A percentile compares a stretch with the other conserved stretches of the same genome.
Conservation (phyloP, 495 filamentous ascomycete species). For the Xylaria venustula region DNA sequence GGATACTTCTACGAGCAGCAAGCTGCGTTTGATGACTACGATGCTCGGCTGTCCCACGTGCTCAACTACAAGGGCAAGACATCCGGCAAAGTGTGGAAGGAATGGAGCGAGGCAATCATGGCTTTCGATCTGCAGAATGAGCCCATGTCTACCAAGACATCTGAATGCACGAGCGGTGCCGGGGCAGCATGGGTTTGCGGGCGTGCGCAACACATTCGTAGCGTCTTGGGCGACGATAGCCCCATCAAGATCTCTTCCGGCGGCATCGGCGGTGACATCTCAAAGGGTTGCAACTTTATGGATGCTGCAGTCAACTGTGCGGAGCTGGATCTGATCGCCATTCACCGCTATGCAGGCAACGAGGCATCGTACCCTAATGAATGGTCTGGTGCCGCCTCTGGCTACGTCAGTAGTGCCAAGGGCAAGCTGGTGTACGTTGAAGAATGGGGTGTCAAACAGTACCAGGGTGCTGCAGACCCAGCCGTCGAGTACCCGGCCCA, state of each 20-base stretch:
- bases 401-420: conserved; percentile 16
- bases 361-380: conserved; percentile 14
- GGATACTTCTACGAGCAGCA: conserved; percentile 31
- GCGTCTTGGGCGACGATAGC: conserved; percentile 15
- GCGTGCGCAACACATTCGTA: conserved; percentile 24
- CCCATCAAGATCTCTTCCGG: conserved; percentile 28
- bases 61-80: conserved; percentile 30
- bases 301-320: conserved; percentile 20
- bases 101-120: conserved; percentile 36
- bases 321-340: conserved; percentile 25
- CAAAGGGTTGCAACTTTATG: conserved; percentile 23
- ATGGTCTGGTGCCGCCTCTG: conserved; percentile 14
- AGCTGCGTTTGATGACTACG: conserved; percentile 29
- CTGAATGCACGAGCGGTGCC: conserved; percentile 24
- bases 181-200: conserved; percentile 34
- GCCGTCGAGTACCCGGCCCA: conserved; percentile 24
- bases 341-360: conserved; percentile 27
- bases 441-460: conserved; percentile 28
- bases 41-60: conserved; percentile 32
- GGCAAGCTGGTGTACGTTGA: conserved; percentile 29
- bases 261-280: conserved; percentile 28
- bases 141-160: conserved; percentile 28
- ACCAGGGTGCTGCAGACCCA: conserved; percentile 6
- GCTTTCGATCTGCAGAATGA: conserved; percentile 44
- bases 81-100: conserved; percentile 34